Base-by-base conservation (phyloP, 108 stramenopile species). In the Bacterosira constricta region DNA sequence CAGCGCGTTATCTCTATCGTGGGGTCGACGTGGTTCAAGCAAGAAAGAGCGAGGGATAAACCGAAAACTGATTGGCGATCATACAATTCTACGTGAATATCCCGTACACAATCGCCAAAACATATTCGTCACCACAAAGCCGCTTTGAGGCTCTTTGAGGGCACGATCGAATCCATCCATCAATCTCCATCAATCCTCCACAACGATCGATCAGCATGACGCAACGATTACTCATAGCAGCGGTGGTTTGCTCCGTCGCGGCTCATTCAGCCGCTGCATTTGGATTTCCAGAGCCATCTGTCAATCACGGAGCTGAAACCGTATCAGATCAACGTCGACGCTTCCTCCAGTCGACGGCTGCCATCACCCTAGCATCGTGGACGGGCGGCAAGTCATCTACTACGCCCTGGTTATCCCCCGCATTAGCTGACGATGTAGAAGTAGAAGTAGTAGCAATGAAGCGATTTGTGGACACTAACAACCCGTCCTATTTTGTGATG, bases 361-460 rank as follows among this genome's bases (percentile, higher is more conserved):
- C 77, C 32, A 51, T 62, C n/a, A 32, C 62, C 30, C 26, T 59
- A 38, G 54, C 63, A 27, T 54, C 53, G 11, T 63, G 32, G 37
- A 39, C 70, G 23, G 50, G 36, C 25, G 35, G 34, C 25, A 20
- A 35, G n/a, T 35, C 63, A 36, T 49, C 61, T 7, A 25, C 51
- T 13, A 37, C 66, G 45, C 49, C 41, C 38, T 32, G 27, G 13
- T 39, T 70, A 17, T 27, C 64, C 8, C 21, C 52, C 5, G 61
- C 21, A 21, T 36, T 36, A 13, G 56, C 35, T 39, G 23, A 7
- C 39, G 75, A 72, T 8, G 60, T 35, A 6, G 12, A n/a, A 51
- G 62, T 7, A 2, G 47, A 53, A 64, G 88, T 81, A 63, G 73
- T 75, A 12, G 44, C 78, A 51, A 87, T 93, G 86, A 93, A 93